Evolutionary conservation across 2,329 filamentous ascomycete genomes (phyloP).

Genomic region (Elsinoe necatrix): DNA sequence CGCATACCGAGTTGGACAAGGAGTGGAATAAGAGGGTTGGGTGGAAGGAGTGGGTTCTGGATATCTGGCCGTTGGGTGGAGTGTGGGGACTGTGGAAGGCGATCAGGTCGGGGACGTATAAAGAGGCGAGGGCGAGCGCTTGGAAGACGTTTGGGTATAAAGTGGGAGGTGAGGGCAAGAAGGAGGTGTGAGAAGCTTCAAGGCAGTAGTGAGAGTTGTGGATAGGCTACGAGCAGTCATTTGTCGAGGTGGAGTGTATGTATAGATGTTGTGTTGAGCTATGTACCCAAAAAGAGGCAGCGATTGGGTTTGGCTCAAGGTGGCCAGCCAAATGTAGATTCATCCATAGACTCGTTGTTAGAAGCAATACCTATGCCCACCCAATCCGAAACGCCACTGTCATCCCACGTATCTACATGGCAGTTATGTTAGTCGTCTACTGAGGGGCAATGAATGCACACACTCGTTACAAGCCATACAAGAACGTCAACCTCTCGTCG

Average conservation of each 20-base stretch:
- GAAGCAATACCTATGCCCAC: not conserved
- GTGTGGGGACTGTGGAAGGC: constrained; percentile 19
- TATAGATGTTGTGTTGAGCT: not conserved
- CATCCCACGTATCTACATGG: not conserved
- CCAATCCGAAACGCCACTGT: not conserved
- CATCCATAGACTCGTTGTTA: not conserved
- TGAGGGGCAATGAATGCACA: not conserved
- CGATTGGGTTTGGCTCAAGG: not conserved
- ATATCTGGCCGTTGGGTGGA: constrained; percentile 17
- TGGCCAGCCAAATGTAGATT: not conserved
- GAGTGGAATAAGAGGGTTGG: constrained; percentile 47
- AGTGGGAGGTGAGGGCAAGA: not conserved
- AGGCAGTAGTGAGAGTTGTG: too few species aligned
- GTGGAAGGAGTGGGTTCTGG: constrained; percentile 59
- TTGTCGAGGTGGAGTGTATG: not conserved
- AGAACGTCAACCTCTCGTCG: constrained; percentile 41
- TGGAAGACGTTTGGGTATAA: constrained; percentile 13
- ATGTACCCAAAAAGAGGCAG: not conserved
- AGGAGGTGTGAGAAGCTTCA: not conserved
- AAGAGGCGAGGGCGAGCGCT: constrained; percentile 16
- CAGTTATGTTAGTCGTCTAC: too few species aligned
- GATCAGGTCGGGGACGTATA: constrained; percentile 17
- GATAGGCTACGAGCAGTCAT: too few species aligned
- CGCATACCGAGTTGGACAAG: constrained; percentile 41
- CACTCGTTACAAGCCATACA: constrained; percentile 31